Base-by-base conservation (phyloP, 2,329 filamentous ascomycete genomes). In the Hypocrella siamensis region DNA sequence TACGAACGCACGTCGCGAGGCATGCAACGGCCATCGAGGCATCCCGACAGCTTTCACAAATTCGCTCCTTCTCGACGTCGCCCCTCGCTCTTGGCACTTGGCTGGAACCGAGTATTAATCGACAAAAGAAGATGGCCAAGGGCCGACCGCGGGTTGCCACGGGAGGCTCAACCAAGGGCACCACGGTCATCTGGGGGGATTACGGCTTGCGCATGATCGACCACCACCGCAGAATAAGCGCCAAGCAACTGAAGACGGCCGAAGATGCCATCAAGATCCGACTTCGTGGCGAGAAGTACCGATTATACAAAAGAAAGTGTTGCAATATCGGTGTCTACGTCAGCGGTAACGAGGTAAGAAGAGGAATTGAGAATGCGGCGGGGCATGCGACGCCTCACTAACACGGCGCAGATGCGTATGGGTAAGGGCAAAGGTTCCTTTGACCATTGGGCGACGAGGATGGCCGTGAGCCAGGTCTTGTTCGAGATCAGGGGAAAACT, bases 401-500 rank as follows among this genome's bases (percentile, higher is more conserved):
- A 34, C 26, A 17, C 28, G 33, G 32, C 29, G 6, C 41, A 78
- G 74, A 79, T 84, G 54, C 79, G 90, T 70, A 98, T 98, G 92
- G 90, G 90, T 54, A 98, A 96, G 60, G 90, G 90, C 59, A 98
- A 98, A 56, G 90, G 90, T 45, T 81, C 78, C 39, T 96, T 98
- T 51, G 90, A 98, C 53, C 83, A 93, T 51, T 98, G 90, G 90
- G 85, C 88, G 4, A 74, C 80, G 16, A 75, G 88, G 56, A 76
- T 96, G 43, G 75, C 84, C 7, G 83, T 96, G 31, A 93, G 81
- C 58, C 82, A 90, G 54, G 74, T 98, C 30, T 64, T 94, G 15
- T 92, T 98, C 44, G 90, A 98, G 58, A 60, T 98, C 43, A 85
- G 84, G 56, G 90, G 90, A 28, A 73, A 85, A 45, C 51, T 96